phyloP scores from a whole-genome alignment of 331 rosid species.

The Malus hybrid region DNA sequence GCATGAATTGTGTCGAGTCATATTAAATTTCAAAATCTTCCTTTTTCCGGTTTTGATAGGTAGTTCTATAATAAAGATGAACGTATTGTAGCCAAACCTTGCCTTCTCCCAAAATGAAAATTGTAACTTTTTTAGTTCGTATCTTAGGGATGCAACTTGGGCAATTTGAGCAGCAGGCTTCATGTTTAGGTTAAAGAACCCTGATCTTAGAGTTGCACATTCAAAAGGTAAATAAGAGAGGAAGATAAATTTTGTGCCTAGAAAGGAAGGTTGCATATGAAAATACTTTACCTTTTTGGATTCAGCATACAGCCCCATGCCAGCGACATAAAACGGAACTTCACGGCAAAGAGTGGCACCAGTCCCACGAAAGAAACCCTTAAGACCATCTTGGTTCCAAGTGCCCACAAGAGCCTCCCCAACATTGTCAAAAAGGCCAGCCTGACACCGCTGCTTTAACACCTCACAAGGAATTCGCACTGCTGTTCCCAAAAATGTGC shows the following conservation, averaged over 20 bases:
- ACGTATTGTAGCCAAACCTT: background rate
- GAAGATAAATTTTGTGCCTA: background rate
- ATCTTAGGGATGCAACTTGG: background rate
- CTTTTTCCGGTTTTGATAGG: background rate
- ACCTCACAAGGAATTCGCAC: conserved; percentile 97
- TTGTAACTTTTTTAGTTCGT: background rate
- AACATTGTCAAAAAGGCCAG: conserved; percentile 82
- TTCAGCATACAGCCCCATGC: conserved; percentile 98
- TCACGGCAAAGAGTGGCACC: conserved; percentile 98
- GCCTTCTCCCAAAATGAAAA: background rate
- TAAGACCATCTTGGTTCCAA: conserved; percentile 88
- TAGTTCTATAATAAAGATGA: background rate
- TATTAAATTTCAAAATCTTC: background rate
- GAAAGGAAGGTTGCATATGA: background rate
- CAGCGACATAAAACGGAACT: conserved; percentile 98
- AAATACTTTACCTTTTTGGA: conserved; percentile 69
- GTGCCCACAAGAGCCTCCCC: conserved; percentile 86
- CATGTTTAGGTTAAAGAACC: background rate
- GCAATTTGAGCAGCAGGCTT: background rate
- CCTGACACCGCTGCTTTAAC: conserved; percentile 93
- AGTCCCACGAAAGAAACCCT: conserved; percentile 98
- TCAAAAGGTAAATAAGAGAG: background rate
- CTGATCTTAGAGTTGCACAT: background rate
- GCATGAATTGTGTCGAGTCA: background rate
- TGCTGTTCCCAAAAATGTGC: conserved; percentile 96